Evolutionary conservation across 2,329 filamentous ascomycete species (phyloP), one percentile per base, ranked within the genome.

Genomic region (Laburnicola sp.): DNA sequence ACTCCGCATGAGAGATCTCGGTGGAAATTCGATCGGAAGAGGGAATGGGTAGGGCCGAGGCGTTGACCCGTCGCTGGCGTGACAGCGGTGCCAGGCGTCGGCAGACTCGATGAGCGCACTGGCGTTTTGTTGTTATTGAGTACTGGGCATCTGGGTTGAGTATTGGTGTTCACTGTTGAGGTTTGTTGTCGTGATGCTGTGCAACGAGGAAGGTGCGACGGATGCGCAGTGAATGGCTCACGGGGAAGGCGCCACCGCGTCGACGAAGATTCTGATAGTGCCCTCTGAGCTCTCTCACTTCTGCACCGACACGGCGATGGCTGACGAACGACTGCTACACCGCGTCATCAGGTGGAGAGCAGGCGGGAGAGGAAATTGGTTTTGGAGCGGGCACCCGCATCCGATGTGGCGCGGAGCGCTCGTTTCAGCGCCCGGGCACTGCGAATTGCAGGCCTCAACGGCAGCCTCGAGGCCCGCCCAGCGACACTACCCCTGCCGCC

Each of bases 391-490:
- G 28, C 26, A 34, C 16, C 16, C 16, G 16, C 16, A 16, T 50
- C 40, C 36, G 51, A 36, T 38, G 45, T 49, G 35, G 45, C 45
- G 42, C 45, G 10, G n/a, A 7, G 28, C 34, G 31, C 42, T 25
- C 31, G 51, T 53, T 53, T 53, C 51, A 54, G 28, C 34, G 38
- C 27, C 51, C 51, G 51, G 35, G 4, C 10, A 11, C 35, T 25
- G 22, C 51, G 34, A 50, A 50, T 48, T 8, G 34, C 40, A 27
- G 40, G 26, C 32, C 22, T 16, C 21, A 11, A 22, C 31, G 23
- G 30, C 38, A 23, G 30, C 48, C 16, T 52, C 27, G 31, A 22
- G 43, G 44, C 38, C 27, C 44, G 16, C 39, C 34, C n/a, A 16
- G 16, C 16, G 16, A 16, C 16, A 16, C 16, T 16, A 16, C 16